Base-by-base conservation (phyloP, 495 filamentous ascomycete genomes). In the Venustampulla echinocandica region DNA sequence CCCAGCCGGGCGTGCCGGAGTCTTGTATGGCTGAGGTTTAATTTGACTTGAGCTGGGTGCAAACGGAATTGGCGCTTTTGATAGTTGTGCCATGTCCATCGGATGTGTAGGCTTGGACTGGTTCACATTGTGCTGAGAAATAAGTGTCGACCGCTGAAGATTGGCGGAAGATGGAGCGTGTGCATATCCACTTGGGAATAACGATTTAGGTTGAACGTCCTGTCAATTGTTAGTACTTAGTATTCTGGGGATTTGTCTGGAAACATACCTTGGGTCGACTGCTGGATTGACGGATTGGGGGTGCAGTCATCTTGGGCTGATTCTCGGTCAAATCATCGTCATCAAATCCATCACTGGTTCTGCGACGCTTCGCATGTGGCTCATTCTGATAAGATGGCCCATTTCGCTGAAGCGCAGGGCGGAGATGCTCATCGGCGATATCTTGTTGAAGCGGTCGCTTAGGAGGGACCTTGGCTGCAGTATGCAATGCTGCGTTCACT, bases 21-120 rank as follows among this genome's bases (percentile, higher is more conserved):
- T 84, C 64, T 90, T 81, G 65, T 74, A 66, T 39, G 71, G 57
- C 18, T 72, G 65, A 11, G 69, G 70, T 25, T 41, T 43, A 4
- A 39, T 45, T 17, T 66, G 62, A 49, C 74, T 78, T 32, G 82
- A 58, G 54, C 74, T 80, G 24, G 86, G 75, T 11, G 86, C 88
- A 60, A 97, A 96, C 9, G 85, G 81, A 47, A 97, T 95, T 38
- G 85, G 82, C n/a, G 79, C 84, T 61, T 82, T 94, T 7, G 86
- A 80, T 45, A 87, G 77, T 58, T 90, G 87, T 35, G 80, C 74
- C 75, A 88, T 86, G 53, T 90, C 85, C 45, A 84, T 67, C 0
- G 82, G 79, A 42, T 86, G 79, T 13, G 65, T 69, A 5, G 78
- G 66, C 57, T 86, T 82, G 42, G 70, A 64, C 20, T 79, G 70